Evolutionary conservation across 441 rosid genomes (phyloP).

Genomic region (Biscutella laevigata): DNA sequence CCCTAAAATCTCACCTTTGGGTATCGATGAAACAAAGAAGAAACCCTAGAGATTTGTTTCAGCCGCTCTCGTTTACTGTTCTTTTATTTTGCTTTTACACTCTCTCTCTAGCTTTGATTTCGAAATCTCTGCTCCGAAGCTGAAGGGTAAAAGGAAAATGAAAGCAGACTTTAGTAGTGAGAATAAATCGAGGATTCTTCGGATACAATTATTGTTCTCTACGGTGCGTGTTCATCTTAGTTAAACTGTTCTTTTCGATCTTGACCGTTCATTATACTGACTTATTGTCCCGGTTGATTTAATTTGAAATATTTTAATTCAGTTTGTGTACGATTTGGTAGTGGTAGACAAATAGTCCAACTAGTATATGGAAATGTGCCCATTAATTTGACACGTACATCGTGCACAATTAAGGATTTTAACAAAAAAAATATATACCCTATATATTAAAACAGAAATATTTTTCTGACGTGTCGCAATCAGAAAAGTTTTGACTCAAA

Average conservation of each 20-base stretch:
- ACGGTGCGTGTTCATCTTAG: not conserved
- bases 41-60: not conserved
- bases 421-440: too few species aligned
- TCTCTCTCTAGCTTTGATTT: not conserved
- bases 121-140: not conserved
- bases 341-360: too few species aligned
- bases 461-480: too few species aligned
- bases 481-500: too few species aligned
- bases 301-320: too few species aligned
- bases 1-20: conserved; percentile 4
- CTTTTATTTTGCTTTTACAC: not conserved
- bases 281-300: too few species aligned
- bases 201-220: not conserved
- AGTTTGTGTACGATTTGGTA: too few species aligned
- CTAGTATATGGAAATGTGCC: too few species aligned
- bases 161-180: not conserved
- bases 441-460: too few species aligned
- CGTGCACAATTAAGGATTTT: too few species aligned
- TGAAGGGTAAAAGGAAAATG: not conserved
- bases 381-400: too few species aligned
- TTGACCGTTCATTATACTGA: not conserved
- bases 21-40: not conserved
- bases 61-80: too few species aligned
- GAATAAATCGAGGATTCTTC: conserved; percentile 5
- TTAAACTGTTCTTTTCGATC: not conserved